phyloP scores from a whole-genome alignment of 2,329 filamentous ascomycete species.

The Bipolaris zeicola region DNA sequence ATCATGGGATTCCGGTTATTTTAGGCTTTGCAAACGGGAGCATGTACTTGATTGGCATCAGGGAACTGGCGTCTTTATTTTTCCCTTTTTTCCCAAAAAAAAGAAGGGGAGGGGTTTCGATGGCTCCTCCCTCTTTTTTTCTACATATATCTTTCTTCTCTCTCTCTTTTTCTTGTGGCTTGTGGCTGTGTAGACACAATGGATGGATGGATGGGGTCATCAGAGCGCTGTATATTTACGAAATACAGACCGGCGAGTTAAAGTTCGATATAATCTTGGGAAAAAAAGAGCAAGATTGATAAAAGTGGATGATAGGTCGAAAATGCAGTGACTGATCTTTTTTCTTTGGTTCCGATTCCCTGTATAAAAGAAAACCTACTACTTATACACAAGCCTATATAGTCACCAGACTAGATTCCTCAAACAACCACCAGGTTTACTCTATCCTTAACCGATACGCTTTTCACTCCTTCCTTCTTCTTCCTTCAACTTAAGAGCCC shows the following conservation, averaged over 20 bases:
- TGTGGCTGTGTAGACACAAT: not conserved
- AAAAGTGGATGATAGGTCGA: not conserved
- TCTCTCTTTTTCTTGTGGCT: not conserved
- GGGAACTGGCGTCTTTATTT: slow-evolving; percentile 2
- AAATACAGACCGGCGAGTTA: not conserved
- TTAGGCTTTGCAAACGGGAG: slow-evolving; percentile 4
- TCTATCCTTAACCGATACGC: not conserved
- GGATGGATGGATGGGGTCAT: not conserved
- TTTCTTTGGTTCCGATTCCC: not conserved
- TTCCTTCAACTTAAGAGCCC: too few species aligned
- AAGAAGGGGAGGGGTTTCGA: not conserved
- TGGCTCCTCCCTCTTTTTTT: not conserved
- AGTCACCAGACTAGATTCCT: not conserved
- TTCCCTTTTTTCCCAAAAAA: not conserved
- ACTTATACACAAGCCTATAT: not conserved
- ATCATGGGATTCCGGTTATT: slow-evolving; percentile 3
- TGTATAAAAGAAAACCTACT: not conserved
- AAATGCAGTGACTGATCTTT: not conserved
- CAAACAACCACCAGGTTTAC: not conserved
- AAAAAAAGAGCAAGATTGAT: not conserved
- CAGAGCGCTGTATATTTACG: not conserved
- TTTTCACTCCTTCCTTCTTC: not conserved
- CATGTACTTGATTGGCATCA: slow-evolving; percentile 2
- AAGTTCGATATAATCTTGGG: too few species aligned
- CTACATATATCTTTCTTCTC: not conserved